phyloP scores from a whole-genome alignment of 2,329 filamentous ascomycete genomes.

The Chrysosporium keratinophilum region DNA sequence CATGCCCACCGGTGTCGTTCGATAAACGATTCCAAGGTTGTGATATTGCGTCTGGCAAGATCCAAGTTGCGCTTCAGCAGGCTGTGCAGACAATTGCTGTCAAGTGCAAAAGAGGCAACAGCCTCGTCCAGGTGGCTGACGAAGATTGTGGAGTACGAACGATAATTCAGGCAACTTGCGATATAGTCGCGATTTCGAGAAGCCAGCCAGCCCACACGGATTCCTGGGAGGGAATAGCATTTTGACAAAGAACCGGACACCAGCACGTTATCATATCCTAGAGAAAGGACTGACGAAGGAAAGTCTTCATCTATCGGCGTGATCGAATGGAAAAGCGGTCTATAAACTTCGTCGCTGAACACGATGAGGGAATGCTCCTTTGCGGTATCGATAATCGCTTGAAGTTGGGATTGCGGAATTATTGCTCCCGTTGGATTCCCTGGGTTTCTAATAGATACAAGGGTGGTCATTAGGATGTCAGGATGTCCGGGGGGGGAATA shows the following conservation, averaged over 20 bases:
- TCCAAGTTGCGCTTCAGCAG: constrained; percentile 54
- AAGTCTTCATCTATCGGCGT: constrained; percentile 44
- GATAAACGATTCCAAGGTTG: constrained; percentile 57
- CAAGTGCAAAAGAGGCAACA: constrained; percentile 65
- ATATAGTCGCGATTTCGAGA: constrained; percentile 54
- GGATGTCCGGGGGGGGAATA: not conserved
- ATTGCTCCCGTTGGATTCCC: constrained; percentile 72
- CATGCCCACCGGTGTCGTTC: constrained; percentile 53
- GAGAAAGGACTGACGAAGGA: constrained; percentile 58
- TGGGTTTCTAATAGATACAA: constrained; percentile 51
- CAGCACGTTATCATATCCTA: constrained; percentile 61
- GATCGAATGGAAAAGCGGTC: constrained; percentile 67
- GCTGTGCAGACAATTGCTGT: constrained; percentile 51
- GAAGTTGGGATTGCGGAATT: constrained; percentile 52
- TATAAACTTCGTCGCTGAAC: constrained; percentile 71
- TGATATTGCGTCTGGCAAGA: constrained; percentile 58
- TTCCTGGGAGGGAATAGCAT: constrained; percentile 70
- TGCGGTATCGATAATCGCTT: constrained; percentile 54
- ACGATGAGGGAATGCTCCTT: constrained; percentile 53
- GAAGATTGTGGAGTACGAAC: constrained; percentile 79
- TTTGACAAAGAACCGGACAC: constrained; percentile 77
- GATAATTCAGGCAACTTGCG: constrained; percentile 50
- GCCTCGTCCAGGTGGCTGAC: constrained; percentile 74
- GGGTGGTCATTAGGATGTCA: not conserved
- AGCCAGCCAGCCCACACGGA: constrained; percentile 74